A percentile compares a stretch with the other conserved stretches of the same genome.
Evolutionary conservation across 352 stramenopile genomes (phyloP).

Genomic region (Thalassiosira hispida): DNA sequence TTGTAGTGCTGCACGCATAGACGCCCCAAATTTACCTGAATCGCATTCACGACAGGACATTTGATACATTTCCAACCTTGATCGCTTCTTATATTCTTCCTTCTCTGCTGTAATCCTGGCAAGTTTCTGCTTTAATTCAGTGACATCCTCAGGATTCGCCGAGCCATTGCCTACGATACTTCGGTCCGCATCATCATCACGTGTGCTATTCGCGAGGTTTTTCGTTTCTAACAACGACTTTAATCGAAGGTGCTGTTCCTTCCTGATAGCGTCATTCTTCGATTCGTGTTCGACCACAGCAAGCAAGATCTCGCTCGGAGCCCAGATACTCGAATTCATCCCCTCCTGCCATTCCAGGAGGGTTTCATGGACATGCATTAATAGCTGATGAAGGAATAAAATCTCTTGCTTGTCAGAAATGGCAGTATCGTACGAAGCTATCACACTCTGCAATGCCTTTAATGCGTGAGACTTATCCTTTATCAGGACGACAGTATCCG

Average conservation of each 20-base stretch:
- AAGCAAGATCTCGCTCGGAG: neutral
- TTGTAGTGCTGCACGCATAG: too few relatives aligned
- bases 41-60: neutral
- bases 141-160: neutral
- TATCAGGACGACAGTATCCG: neutral
- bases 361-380: neutral
- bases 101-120: neutral
- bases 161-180: too few relatives aligned
- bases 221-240: too few relatives aligned
- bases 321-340: neutral
- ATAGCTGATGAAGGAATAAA: neutral
- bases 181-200: too few relatives aligned
- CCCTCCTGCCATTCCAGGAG: neutral
- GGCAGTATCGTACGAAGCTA: neutral
- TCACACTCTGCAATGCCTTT: neutral
- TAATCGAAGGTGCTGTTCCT: too few relatives aligned
- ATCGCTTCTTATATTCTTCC: neutral
- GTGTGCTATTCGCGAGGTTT: too few relatives aligned
- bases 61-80: neutral
- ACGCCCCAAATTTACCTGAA: neutral
- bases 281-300: neutral
- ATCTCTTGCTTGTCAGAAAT: neutral
- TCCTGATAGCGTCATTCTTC: too few relatives aligned
- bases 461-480: neutral
- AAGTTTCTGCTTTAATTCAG: neutral